These are phyloP conservation scores for Septoria petroselini DNA, from an alignment of 2,329 filamentous ascomycete species.

Conservation along the genomic window DNA sequence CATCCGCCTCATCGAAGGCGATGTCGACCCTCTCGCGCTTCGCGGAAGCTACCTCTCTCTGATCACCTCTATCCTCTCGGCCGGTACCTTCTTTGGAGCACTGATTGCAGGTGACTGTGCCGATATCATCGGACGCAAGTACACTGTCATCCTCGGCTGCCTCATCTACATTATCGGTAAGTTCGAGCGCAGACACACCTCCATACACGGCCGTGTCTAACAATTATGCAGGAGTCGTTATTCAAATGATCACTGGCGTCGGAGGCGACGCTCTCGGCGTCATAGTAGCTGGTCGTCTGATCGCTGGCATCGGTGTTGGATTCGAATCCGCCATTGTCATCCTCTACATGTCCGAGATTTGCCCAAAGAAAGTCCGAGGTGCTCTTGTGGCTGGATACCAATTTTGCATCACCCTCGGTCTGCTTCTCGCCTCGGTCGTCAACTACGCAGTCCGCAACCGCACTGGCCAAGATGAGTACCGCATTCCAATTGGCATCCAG, in stretches of 20 bases:
- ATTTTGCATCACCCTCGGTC: conserved; percentile 76
- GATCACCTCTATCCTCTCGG: conserved; percentile 72
- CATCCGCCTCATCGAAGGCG: conserved; percentile 51
- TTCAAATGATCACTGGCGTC: conserved; percentile 58
- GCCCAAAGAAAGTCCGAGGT: conserved; percentile 58
- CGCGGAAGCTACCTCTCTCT: conserved; percentile 49
- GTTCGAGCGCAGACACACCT: conserved; percentile 6
- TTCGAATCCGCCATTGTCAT: conserved; percentile 79
- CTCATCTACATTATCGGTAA: conserved; percentile 60
- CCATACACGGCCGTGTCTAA: neutral
- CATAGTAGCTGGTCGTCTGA: conserved; percentile 69
- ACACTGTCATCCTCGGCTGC: conserved; percentile 70
- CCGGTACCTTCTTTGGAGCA: conserved; percentile 70
- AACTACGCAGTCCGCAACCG: conserved; percentile 67
- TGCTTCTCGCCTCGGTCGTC: conserved; percentile 64
- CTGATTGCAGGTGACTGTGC: conserved; percentile 73
- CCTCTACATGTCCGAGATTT: conserved; percentile 82
- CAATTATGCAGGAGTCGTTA: conserved; percentile 46
- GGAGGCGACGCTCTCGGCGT: conserved; percentile 51
- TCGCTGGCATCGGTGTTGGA: conserved; percentile 75
- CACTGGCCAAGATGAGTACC: conserved; percentile 65
- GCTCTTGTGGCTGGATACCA: conserved; percentile 79
- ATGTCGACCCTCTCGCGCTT: conserved; percentile 31
- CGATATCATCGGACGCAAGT: conserved; percentile 70
- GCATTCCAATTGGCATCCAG: conserved; percentile 76